Conservation (phyloP, 306 rosid species). For the Casuarina cunninghamiana region DNA sequence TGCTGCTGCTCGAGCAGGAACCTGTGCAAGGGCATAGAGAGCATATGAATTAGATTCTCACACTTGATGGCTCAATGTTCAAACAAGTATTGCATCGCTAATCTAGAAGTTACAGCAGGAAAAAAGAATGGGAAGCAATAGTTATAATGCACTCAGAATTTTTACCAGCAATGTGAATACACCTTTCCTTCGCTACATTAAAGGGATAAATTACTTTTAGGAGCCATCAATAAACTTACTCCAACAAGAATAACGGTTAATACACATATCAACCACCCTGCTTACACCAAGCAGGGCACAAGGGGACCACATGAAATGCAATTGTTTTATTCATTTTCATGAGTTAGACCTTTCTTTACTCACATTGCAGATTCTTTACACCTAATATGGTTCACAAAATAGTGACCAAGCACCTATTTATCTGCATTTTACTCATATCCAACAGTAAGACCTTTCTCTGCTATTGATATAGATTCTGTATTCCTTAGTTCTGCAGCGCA, state of each 20-base stretch:
- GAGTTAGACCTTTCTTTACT: too few species aligned
- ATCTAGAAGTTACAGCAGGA: not conserved
- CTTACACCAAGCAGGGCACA: not conserved
- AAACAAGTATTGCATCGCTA: not conserved
- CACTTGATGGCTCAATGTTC: not conserved
- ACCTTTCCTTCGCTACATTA: not conserved
- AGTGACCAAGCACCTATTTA: too few species aligned
- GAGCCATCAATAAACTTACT: not conserved
- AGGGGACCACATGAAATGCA: not conserved
- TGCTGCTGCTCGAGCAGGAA: constrained; percentile 93
- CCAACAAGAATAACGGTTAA: not conserved
- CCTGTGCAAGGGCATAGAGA: constrained; percentile 55
- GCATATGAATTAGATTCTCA: constrained; percentile 26
- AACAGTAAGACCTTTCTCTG: not conserved
- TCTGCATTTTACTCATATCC: not conserved
- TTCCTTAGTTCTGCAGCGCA: not conserved
- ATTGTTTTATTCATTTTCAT: not conserved
- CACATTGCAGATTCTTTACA: too few species aligned
- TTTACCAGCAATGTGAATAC: not conserved
- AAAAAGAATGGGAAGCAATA: not conserved
- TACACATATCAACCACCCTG: not conserved
- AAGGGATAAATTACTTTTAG: not conserved
- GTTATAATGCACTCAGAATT: not conserved
- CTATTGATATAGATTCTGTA: not conserved
- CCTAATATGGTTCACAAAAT: too few species aligned